Conservation (phyloP, 257 asterid genomes). For the Schizonepeta tenuifolia region DNA sequence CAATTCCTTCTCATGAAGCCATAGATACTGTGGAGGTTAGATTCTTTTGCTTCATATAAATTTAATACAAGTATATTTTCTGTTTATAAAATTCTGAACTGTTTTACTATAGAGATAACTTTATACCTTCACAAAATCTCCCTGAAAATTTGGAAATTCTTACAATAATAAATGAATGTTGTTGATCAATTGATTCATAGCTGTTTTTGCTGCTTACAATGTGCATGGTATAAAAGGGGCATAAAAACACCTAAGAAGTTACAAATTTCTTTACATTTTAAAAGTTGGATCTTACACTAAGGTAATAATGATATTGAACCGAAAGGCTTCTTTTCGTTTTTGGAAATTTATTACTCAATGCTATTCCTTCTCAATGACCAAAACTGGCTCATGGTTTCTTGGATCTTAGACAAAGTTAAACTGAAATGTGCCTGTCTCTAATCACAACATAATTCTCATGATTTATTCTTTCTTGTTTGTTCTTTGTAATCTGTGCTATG, state of each 20-base stretch:
- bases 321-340: background rate
- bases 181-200: conserved; percentile 3
- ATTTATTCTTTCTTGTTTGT: background rate
- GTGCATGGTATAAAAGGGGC: conserved; percentile 1
- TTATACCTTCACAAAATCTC: conserved; percentile 9
- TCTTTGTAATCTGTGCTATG: background rate
- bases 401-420: background rate
- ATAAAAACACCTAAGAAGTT: background rate
- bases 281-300: background rate
- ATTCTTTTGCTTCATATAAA: conserved; percentile 18
- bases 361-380: conserved; percentile 6
- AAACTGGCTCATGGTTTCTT: conserved; percentile 13
- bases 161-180: conserved; percentile 1
- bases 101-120: background rate
- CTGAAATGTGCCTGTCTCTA: background rate
- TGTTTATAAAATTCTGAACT: conserved; percentile 12
- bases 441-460: background rate
- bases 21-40: conserved; percentile 95
- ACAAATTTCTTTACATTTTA: background rate
- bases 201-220: conserved; percentile 4
- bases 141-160: background rate
- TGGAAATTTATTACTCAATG: background rate
- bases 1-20: conserved; percentile 95
- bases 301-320: background rate
- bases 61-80: conserved; percentile 19